These are phyloP conservation scores for Globisporangium paroecandrum DNA, from an alignment of 352 stramenopile genomes.

Conservation along the genomic window DNA sequence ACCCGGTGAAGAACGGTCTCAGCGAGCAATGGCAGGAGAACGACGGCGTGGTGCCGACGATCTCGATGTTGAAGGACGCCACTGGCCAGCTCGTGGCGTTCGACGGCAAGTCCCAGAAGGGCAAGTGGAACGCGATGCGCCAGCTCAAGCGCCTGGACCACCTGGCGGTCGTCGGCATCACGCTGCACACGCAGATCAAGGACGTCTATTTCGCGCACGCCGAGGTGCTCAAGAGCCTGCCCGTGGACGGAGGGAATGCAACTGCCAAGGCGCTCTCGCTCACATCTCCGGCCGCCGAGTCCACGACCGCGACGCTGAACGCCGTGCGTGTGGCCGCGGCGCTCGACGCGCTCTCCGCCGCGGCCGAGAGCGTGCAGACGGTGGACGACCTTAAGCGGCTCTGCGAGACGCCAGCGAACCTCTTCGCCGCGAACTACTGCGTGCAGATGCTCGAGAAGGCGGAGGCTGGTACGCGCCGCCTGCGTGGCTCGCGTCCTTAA, in stretches of 20 bases:
- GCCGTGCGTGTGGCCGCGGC: not conserved
- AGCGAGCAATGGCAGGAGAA: conserved; percentile 42
- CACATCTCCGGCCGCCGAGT: not conserved
- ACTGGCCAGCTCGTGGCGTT: conserved; percentile 25
- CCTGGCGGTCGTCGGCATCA: conserved; percentile 38
- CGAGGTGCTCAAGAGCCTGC: conserved; percentile 25
- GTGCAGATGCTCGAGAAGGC: not conserved
- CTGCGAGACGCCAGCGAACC: not conserved
- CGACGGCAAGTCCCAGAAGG: conserved; percentile 26
- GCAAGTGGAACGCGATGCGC: conserved; percentile 54
- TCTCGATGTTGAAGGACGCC: conserved; percentile 40
- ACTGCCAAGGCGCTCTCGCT: not conserved
- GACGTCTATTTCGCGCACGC: conserved; percentile 33
- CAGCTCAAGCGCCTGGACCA: conserved; percentile 46
- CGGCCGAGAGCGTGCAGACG: not conserved
- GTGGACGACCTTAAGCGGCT: not conserved
- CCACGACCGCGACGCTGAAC: not conserved
- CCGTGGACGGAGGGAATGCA: conserved; percentile 15
- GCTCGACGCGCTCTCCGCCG: not conserved
- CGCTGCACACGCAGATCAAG: conserved; percentile 40
- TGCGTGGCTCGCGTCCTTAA: not conserved
- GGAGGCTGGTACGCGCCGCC: not conserved
- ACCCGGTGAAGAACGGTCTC: conserved; percentile 26
- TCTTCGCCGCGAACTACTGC: conserved; percentile 6
- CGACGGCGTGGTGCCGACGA: conserved; percentile 43